Evolutionary conservation across 2,329 filamentous ascomycete species (phyloP), one percentile per base, ranked within the genome.

Genomic region (Coniochaeta sp.): DNA sequence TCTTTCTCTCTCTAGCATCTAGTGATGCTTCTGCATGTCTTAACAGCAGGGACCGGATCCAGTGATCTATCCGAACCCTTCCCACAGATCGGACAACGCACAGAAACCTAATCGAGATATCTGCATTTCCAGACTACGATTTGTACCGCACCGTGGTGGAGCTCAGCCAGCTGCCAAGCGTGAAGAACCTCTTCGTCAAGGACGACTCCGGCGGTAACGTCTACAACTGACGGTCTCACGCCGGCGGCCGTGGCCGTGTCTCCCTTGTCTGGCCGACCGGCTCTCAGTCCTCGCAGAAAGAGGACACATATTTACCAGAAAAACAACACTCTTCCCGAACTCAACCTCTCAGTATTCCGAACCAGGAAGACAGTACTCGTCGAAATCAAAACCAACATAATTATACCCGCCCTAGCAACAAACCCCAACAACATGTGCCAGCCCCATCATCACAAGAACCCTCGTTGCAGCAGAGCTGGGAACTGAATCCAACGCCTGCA

Each of bases 61-160:
- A 40, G 35, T 13, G 38, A 42, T 42, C 38, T 42, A 24, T n/a
- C 38, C 38, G 38, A 42, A 42, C 22, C 12, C 35, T 42, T 26
- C 20, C 38, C 14, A 18, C 38, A 26, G n/a, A n/a, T 24, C 38
- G 18, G 10, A 22, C 13, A 18, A 53, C 20, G 50, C 31, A 26
- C 27, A 26, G 42, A 20, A 48, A 48, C 45, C 14, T 48, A 48
- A 31, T 48, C 45, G 14, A n/a, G n/a, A 24, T 22, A 48, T 48
- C 6, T 28, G 40, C n/a, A 38, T 18, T 31, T 24, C 1, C 53
- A 92, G 91, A 96, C 70, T 89, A 87, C 68, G 77, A 76, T 50
- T 78, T 89, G 30, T 86, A 84, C 54, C 83, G 89, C 52, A 82
- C 86, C 0, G 87, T 96, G 3, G 91, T 96, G 14, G 88, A 96